phyloP scores from a whole-genome alignment of 164 flowering plant genomes.

The Aristolochia contorta region DNA sequence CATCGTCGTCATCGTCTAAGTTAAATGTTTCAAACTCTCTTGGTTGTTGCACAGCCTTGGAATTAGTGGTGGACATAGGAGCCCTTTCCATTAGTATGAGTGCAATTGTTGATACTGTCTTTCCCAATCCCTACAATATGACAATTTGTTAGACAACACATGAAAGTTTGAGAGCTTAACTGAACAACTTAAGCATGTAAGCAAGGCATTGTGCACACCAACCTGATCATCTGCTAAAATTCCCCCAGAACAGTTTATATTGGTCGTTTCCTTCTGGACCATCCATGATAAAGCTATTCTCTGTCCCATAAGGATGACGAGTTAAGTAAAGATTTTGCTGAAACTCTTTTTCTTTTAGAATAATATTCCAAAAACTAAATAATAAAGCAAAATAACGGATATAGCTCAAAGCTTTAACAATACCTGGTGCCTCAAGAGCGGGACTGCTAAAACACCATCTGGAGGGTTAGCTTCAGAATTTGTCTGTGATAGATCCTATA shows the following conservation, averaged over 20 bases:
- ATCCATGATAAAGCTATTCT: slow-evolving; percentile 96
- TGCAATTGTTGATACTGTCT: slow-evolving; percentile 86
- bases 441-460: slow-evolving; percentile 66
- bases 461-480: slow-evolving; percentile 56
- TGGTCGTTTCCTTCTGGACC: slow-evolving; percentile 73
- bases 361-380: neutral
- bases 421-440: slow-evolving; percentile 91
- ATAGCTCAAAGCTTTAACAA: neutral
- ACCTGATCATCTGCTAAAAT: slow-evolving; percentile 99
- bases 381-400: slow-evolving; percentile 1
- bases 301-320: slow-evolving; percentile 20
- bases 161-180: no score
- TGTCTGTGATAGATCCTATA: slow-evolving; percentile 79
- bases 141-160: no score
- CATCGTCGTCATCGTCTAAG: slow-evolving; percentile 79
- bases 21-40: slow-evolving; percentile 53
- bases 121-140: slow-evolving; percentile 80
- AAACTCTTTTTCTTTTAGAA: neutral
- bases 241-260: slow-evolving; percentile 76
- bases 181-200: no score
- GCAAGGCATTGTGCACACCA: slow-evolving; percentile 1
- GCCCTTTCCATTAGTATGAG: slow-evolving; percentile 66
- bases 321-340: slow-evolving; percentile 5
- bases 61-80: slow-evolving; percentile 31
- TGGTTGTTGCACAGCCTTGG: slow-evolving; percentile 18